Conservation (phyloP, 2,329 filamentous ascomycete genomes). For the Phialophora chinensis region DNA sequence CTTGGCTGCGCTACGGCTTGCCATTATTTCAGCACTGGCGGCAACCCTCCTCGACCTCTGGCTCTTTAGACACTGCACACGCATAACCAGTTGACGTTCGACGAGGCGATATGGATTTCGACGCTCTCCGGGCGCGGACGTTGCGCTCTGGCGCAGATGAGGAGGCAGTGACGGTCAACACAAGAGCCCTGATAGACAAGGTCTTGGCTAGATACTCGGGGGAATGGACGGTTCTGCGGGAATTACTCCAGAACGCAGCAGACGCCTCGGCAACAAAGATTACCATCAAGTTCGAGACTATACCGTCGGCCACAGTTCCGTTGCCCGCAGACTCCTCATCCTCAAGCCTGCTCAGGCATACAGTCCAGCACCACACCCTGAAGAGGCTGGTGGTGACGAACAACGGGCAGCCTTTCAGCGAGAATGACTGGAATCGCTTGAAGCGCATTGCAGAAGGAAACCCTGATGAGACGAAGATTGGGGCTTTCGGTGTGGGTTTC, state of each 20-base stretch:
- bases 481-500: conserved; percentile 96
- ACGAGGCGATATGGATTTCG: conserved; percentile 53
- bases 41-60: conserved; percentile 1
- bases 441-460: conserved; percentile 99
- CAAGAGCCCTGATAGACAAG: conserved; percentile 94
- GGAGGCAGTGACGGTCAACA: conserved; percentile 97
- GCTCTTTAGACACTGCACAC: neutral
- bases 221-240: conserved; percentile 86
- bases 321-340: conserved; percentile 68
- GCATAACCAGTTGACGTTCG: neutral
- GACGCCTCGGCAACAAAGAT: conserved; percentile 92
- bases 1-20: neutral
- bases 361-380: conserved; percentile 82
- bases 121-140: conserved; percentile 80
- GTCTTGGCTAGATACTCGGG: conserved; percentile 95
- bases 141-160: conserved; percentile 86
- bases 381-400: conserved; percentile 89
- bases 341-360: conserved; percentile 79
- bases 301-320: conserved; percentile 79
- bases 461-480: conserved; percentile 98
- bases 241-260: conserved; percentile 97
- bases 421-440: conserved; percentile 89
- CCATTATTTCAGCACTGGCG: neutral
- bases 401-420: conserved; percentile 83
- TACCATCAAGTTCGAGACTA: conserved; percentile 87